phyloP scores from a whole-genome alignment of 1,284 basidiomycete genomes.

The Ustilago tritici region DNA sequence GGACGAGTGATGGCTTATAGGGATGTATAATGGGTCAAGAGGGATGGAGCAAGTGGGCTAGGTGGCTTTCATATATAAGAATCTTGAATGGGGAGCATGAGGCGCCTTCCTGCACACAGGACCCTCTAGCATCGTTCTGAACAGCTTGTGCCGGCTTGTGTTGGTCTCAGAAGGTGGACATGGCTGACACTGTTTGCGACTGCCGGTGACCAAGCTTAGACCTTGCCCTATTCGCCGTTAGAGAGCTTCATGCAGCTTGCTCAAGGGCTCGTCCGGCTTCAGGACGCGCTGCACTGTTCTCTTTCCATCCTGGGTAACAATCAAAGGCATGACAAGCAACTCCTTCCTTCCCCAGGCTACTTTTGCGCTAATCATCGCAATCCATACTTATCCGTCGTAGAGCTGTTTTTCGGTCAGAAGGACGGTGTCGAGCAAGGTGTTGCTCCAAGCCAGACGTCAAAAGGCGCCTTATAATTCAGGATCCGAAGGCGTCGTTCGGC shows the following conservation, averaged over 20 bases:
- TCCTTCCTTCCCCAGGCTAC: background rate
- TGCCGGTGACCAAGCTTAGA: slow-evolving; percentile 8
- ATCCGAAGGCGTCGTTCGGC: slow-evolving; percentile 5
- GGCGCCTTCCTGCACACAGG: background rate
- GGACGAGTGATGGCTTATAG: background rate
- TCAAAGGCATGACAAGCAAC: background rate
- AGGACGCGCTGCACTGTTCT: background rate
- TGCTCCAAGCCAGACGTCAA: background rate
- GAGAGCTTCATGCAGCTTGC: slow-evolving; percentile 20
- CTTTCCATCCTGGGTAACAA: background rate
- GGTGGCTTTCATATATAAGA: slow-evolving; percentile 9
- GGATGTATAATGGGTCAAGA: background rate
- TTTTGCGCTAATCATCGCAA: background rate
- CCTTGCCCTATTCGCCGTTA: slow-evolving; percentile 27
- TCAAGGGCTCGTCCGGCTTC: slow-evolving; percentile 26
- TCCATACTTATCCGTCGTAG: background rate
- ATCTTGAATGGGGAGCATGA: background rate
- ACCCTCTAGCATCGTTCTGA: background rate
- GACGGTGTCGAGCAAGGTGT: background rate
- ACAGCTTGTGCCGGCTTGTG: background rate
- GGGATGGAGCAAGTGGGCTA: background rate
- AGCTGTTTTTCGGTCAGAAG: background rate
- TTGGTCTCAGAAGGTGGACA: slow-evolving; percentile 16
- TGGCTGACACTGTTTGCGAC: background rate
- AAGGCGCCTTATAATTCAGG: slow-evolving; percentile 6